These are phyloP conservation scores for Leccinum boreale DNA, from an alignment of 768 basidiomycete genomes.

Conservation along the genomic window DNA sequence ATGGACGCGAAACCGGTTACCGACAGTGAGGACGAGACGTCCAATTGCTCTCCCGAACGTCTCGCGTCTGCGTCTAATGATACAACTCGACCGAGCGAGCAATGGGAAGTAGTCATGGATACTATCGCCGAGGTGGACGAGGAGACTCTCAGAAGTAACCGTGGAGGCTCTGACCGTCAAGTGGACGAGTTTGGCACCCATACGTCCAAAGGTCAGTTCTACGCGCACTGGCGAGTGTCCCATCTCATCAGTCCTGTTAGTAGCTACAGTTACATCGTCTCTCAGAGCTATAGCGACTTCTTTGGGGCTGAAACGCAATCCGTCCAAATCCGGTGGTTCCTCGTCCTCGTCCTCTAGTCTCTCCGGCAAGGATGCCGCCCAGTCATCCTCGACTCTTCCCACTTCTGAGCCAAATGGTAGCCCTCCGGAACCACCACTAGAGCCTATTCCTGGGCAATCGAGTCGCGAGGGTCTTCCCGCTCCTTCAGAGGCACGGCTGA, in stretches of 20 bases:
- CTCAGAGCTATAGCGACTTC: slow-evolving; percentile 76
- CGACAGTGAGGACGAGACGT: slow-evolving; percentile 32
- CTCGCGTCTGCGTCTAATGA: slow-evolving; percentile 9
- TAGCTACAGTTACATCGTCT: slow-evolving; percentile 68
- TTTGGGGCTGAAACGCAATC: slow-evolving; percentile 60
- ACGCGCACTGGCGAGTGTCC: not conserved
- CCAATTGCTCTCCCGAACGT: slow-evolving; percentile 20
- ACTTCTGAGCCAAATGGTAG: slow-evolving; percentile 24
- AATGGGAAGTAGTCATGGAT: slow-evolving; percentile 88
- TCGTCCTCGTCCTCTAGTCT: slow-evolving; percentile 32
- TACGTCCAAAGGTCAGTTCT: slow-evolving; percentile 55
- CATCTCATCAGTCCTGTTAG: slow-evolving; percentile 30
- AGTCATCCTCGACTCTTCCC: slow-evolving; percentile 28
- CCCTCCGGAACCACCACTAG: slow-evolving; percentile 24
- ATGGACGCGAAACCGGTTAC: slow-evolving; percentile 28
- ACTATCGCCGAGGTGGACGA: slow-evolving; percentile 70
- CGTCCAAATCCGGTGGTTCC: slow-evolving; percentile 8
- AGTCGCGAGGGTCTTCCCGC: slow-evolving; percentile 60
- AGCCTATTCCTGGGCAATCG: slow-evolving; percentile 59
- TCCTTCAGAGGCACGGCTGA: slow-evolving; percentile 57
- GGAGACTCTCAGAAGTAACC: slow-evolving; percentile 35
- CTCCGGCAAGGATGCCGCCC: slow-evolving; percentile 16
- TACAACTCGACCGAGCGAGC: slow-evolving; percentile 64
- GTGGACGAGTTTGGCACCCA: slow-evolving; percentile 74
- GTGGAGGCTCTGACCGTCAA: slow-evolving; percentile 37